Evolutionary conservation across 2,329 filamentous ascomycete genomes (phyloP).

Genomic region (Madurella fahalii): DNA sequence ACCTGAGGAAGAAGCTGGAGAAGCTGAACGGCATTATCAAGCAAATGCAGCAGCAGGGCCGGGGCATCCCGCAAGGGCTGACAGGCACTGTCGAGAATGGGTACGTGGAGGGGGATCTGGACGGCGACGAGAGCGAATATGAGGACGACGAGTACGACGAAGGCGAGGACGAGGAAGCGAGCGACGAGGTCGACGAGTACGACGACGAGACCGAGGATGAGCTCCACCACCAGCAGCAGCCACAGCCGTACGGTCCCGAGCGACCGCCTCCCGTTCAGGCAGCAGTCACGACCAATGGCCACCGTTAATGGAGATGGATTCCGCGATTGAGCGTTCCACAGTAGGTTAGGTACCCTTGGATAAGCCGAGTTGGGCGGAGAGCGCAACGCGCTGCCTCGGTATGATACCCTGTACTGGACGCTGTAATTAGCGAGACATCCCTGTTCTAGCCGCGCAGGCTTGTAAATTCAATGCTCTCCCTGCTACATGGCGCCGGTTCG

Average conservation of each 20-base stretch:
- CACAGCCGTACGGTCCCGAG: slow-evolving; percentile 35
- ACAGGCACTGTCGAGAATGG: slow-evolving; percentile 54
- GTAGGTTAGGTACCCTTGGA: neutral
- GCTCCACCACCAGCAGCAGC: slow-evolving; percentile 33
- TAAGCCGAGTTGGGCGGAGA: neutral
- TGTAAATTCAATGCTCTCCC: neutral
- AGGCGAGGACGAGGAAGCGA: slow-evolving; percentile 49
- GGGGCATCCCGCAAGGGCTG: slow-evolving; percentile 64
- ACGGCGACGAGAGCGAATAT: slow-evolving; percentile 62
- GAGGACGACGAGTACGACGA: slow-evolving; percentile 54
- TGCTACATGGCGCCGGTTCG: neutral
- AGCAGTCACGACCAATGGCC: slow-evolving; percentile 38
- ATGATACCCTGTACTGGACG: neutral
- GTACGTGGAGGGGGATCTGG: slow-evolving; percentile 60
- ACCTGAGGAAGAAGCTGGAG: slow-evolving; percentile 77
- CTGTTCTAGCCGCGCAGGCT: neutral
- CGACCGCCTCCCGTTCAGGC: slow-evolving; percentile 39
- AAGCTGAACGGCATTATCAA: slow-evolving; percentile 93
- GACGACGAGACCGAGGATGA: slow-evolving; percentile 35
- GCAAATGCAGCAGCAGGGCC: slow-evolving; percentile 91
- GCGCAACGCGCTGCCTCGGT: neutral
- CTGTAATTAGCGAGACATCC: neutral
- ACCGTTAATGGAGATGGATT: slow-evolving; percentile 16
- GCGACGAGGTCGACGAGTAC: slow-evolving; percentile 30
- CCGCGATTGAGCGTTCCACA: neutral